Evolutionary conservation across 1,284 basidiomycete species (phyloP), one percentile per base, ranked within the genome.

Genomic region (Cutaneotrichosporon sp.): DNA sequence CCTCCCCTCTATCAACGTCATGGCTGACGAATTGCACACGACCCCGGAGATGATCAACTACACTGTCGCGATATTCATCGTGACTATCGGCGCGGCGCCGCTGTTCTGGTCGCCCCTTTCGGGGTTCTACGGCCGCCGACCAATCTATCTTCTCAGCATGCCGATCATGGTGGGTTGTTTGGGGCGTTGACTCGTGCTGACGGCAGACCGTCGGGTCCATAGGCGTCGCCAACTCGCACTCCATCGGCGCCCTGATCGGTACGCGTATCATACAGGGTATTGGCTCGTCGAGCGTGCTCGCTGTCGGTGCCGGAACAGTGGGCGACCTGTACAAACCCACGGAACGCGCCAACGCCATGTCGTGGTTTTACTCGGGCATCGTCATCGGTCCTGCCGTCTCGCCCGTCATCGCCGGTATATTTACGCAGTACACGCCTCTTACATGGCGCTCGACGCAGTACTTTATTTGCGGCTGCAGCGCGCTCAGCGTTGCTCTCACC

Each of bases 381-480:
- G 50, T 69, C 9, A 18, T 68, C 15, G 76, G 76, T 0, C 76
- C 76, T 0, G 67, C 75, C 0, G 38, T 76, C 8, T 55, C 67
- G 0, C 76, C 76, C 0, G 60, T 72, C 10, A 57, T 77, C 10
- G 76, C 69, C 1, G 76, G 75, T 8, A 39, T 76, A 17, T 69
- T 77, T 21, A 72, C 72, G 4, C 63, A 77, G 52, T 77, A 77
- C 59, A 75, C 74, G 15, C 18, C 63, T 1, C 22, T 53, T 18
- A 64, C 85, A 0, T 90, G 88, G 88, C 79, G 86, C 2, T 66
- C 79, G 2, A 82, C 85, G 66, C 86, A 90, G 68, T 73, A 70
- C 57, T 68, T 69, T 43, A 58, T 74, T 20, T 80, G 79, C 1
- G 63, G 77, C 0, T 68, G 76, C 34, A 80, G 80, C 4, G 57